Percentiles rank a stretch among this genome's conserved stretches.
phyloP scores from a whole-genome alignment of 169 alveolate genomes.

The Perkinsus marinus region DNA sequence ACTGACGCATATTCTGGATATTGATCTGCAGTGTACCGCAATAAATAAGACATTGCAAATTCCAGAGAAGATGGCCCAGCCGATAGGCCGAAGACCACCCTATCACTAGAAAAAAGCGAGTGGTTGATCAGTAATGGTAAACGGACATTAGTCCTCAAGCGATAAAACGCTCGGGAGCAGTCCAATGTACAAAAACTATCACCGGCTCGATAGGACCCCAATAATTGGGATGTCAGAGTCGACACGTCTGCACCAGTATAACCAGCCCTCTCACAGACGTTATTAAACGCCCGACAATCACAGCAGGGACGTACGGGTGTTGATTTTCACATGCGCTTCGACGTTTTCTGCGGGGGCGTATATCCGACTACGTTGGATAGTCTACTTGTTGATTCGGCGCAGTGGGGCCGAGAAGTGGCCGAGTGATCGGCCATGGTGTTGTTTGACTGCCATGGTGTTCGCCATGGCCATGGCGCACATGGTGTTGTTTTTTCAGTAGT shows the following conservation, averaged over 20 bases:
- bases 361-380: too few relatives aligned
- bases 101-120: not conserved
- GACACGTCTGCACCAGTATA: not conserved
- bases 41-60: not conserved
- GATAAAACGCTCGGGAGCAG: not conserved
- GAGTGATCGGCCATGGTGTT: too few relatives aligned
- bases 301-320: not conserved
- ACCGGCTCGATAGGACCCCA: not conserved
- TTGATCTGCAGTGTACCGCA: not conserved
- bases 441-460: too few relatives aligned
- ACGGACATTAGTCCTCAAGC: not conserved
- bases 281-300: not conserved
- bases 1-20: not conserved
- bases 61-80: not conserved
- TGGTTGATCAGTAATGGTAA: not conserved
- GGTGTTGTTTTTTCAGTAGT: too few relatives aligned
- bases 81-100: not conserved
- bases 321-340: not conserved
- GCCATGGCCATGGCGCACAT: too few relatives aligned
- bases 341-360: too few relatives aligned
- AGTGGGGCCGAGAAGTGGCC: too few relatives aligned
- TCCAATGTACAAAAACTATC: not conserved
- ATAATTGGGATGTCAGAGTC: not conserved
- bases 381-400: too few relatives aligned
- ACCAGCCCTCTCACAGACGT: not conserved